Percentiles rank a stretch among this genome's conserved stretches.
Conservation (phyloP, 257 asterid species). For the Solanum chiquidenum region DNA sequence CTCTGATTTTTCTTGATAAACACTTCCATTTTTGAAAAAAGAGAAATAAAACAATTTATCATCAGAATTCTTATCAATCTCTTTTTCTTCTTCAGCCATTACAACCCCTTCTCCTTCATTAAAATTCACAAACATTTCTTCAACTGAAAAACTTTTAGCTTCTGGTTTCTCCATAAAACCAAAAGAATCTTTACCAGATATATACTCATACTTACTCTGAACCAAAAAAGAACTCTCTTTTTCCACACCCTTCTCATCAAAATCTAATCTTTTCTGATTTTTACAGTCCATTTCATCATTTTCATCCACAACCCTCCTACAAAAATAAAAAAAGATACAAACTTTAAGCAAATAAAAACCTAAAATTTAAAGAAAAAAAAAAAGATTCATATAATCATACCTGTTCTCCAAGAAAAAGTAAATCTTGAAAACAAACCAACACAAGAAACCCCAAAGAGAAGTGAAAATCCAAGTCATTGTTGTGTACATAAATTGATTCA, state of each 20-base stretch:
- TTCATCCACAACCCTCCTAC: conserved; percentile 25
- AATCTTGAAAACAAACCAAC: conserved; percentile 23
- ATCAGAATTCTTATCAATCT: conserved; percentile 10
- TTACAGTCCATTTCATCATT: conserved; percentile 6
- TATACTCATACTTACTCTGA: conserved; percentile 33
- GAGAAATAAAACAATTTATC: neutral
- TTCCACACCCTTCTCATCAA: conserved; percentile 13
- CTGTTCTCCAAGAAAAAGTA: conserved; percentile 29
- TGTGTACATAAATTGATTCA: conserved; percentile 10
- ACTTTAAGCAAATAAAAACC: neutral
- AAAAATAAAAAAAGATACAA: neutral
- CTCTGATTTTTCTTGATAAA: neutral
- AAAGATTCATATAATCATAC: conserved; percentile 10
- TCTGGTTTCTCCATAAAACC: conserved; percentile 38
- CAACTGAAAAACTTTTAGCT: conserved; percentile 18
- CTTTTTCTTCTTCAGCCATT: neutral
- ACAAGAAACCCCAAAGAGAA: conserved; percentile 20
- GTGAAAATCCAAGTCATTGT: conserved; percentile 17
- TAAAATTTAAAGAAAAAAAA: neutral
- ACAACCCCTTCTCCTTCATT: conserved; percentile 8
- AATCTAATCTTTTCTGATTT: conserved; percentile 2
- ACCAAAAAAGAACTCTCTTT: conserved; percentile 36
- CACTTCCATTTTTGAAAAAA: conserved; percentile 7
- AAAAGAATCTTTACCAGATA: conserved; percentile 22
- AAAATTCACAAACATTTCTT: conserved; percentile 43